These are phyloP conservation scores for Strobilomyces dryophilus DNA, from an alignment of 768 basidiomycete genomes.

Conservation along the genomic window DNA sequence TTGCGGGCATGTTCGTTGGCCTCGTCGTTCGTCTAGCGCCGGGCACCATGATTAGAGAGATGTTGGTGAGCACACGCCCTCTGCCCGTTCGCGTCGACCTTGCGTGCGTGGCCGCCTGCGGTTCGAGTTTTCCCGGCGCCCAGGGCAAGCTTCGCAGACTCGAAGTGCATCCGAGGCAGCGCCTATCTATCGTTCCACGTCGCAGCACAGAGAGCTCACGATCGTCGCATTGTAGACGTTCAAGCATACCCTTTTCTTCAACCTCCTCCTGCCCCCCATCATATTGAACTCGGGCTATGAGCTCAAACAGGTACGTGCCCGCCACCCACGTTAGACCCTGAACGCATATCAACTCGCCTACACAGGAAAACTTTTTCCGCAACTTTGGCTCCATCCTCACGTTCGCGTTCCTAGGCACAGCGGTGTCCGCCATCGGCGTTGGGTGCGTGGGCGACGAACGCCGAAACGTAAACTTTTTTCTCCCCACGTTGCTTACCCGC, in stretches of 20 bases:
- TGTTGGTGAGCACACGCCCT: slow-evolving; percentile 75
- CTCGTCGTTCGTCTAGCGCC: slow-evolving; percentile 86
- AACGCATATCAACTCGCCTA: neutral
- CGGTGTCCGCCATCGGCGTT: slow-evolving; percentile 92
- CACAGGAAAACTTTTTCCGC: slow-evolving; percentile 95
- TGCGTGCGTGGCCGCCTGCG: no score
- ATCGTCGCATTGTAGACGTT: slow-evolving; percentile 60
- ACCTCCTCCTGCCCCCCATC: slow-evolving; percentile 95
- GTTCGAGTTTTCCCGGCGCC: neutral
- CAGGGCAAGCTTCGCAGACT: neutral
- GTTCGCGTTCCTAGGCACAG: slow-evolving; percentile 93
- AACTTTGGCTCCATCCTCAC: slow-evolving; percentile 96
- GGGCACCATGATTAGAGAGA: slow-evolving; percentile 92
- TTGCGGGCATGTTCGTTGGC: slow-evolving; percentile 96
- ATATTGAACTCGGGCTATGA: slow-evolving; percentile 98
- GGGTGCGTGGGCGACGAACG: slow-evolving; percentile 56
- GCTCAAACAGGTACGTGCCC: slow-evolving; percentile 75
- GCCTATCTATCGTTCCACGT: neutral
- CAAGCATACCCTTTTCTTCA: slow-evolving; percentile 97
- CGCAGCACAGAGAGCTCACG: neutral
- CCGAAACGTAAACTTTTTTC: neutral
- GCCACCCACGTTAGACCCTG: neutral
- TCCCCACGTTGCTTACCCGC: slow-evolving; percentile 37
- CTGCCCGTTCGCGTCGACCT: neutral
- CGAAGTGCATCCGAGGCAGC: neutral